A percentile compares a stretch with the other conserved stretches of the same genome.
These are phyloP conservation scores for Elsinoe batatas DNA, from an alignment of 2,329 filamentous ascomycete genomes.

Conservation along the genomic window DNA sequence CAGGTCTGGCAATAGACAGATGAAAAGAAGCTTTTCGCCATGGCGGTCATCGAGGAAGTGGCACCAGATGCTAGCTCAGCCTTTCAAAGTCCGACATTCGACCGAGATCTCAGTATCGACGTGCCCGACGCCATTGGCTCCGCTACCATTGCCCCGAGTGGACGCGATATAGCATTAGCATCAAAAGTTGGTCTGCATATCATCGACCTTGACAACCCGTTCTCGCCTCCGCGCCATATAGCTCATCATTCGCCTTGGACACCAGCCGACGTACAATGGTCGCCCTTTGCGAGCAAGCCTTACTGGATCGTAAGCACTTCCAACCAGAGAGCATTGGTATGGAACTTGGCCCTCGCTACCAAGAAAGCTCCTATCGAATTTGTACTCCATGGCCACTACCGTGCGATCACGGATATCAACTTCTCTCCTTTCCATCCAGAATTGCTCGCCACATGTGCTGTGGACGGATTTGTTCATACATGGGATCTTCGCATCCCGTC, in stretches of 20 bases:
- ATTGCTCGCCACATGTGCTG: constrained; percentile 77
- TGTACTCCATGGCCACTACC: constrained; percentile 72
- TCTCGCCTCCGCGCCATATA: constrained; percentile 74
- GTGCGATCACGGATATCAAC: constrained; percentile 92
- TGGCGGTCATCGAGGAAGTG: constrained; percentile 21
- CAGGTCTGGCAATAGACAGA: background rate
- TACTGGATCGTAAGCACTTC: constrained; percentile 93
- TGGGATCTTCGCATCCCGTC: constrained; percentile 75
- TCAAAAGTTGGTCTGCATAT: constrained; percentile 82
- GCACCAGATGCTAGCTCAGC: constrained; percentile 1
- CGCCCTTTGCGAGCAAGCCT: constrained; percentile 77
- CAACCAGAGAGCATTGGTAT: constrained; percentile 87
- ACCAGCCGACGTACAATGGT: constrained; percentile 94
- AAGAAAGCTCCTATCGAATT: constrained; percentile 78
- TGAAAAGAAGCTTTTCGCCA: constrained; percentile 18
- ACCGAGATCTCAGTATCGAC: constrained; percentile 71
- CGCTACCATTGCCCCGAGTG: constrained; percentile 84
- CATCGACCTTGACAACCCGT: constrained; percentile 83
- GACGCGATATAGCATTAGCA: constrained; percentile 80
- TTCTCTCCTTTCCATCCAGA: constrained; percentile 91
- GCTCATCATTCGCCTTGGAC: constrained; percentile 87
- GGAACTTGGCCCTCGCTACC: constrained; percentile 68
- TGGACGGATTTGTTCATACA: constrained; percentile 85
- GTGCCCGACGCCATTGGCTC: constrained; percentile 74
- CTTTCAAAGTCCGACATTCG: constrained; percentile 80